phyloP scores from a whole-genome alignment of 2,329 filamentous ascomycete species.

The Xylariaceae sp. region DNA sequence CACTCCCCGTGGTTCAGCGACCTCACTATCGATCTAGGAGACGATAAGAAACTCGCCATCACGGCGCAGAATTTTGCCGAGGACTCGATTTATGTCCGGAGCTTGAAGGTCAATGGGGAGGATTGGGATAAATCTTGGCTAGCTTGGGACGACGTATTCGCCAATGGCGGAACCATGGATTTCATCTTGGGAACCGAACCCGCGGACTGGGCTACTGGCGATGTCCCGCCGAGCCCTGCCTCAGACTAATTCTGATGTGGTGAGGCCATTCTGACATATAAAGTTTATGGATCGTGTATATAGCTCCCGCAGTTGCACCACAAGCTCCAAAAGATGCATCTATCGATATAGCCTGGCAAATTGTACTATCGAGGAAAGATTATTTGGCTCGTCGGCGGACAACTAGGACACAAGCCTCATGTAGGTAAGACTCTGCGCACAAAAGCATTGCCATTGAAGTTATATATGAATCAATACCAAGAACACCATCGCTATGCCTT shows the following conservation, averaged over 20 bases:
- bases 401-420: too few relatives aligned
- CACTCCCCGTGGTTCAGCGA: slow-evolving; percentile 60
- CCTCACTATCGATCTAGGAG: slow-evolving; percentile 56
- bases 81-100: slow-evolving; percentile 59
- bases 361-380: too few relatives aligned
- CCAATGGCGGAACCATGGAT: slow-evolving; percentile 57
- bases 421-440: too few relatives aligned
- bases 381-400: too few relatives aligned
- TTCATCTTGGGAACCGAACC: slow-evolving; percentile 57
- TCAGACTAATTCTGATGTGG: too few relatives aligned
- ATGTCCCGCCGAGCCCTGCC: slow-evolving; percentile 59
- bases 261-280: too few relatives aligned
- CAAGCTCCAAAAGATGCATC: not conserved
- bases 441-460: not conserved
- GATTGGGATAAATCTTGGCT: slow-evolving; percentile 63
- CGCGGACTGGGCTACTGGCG: slow-evolving; percentile 54
- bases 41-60: slow-evolving; percentile 50
- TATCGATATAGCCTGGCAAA: not conserved
- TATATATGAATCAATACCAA: not conserved
- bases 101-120: slow-evolving; percentile 60
- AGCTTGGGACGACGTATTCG: slow-evolving; percentile 63
- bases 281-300: not conserved
- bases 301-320: not conserved
- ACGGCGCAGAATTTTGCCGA: slow-evolving; percentile 48
- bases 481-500: slow-evolving; percentile 14